Base-by-base conservation (phyloP, 176 grass and related monocot genomes). In the Zea luxurians region DNA sequence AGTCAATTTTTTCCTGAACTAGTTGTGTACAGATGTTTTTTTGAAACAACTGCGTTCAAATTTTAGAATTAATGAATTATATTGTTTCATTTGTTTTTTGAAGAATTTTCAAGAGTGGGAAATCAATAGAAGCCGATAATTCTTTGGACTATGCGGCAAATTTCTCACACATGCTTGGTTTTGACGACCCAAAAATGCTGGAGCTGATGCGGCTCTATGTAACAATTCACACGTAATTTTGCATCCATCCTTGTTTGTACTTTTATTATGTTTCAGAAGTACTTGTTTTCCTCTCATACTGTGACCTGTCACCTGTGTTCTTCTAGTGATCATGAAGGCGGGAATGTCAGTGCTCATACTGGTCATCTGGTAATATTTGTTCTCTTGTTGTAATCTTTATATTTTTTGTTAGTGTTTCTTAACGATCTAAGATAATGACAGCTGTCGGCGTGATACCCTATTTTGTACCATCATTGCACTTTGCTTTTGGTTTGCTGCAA, bases 81-180 rank as follows among this genome's bases (percentile, higher is more conserved):
- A 64, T 66, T 63, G 18, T 18, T 83, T 79, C 17, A 67, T 76
- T 86, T 46, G 13, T 76, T 48, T 21, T 66, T 48, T 77, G 27
- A 64, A 99, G 96, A 83, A 90, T 99, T 66, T 95, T 88, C 83
- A 99, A 99, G 88, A 83, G 92, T 45, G 90, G 89, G 42, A 84
- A 92, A 87, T 72, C 83, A 64, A 90, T 99, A 75, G 70, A 79
- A 84, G 71, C 92, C 60, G 90, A 99, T 75, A 91, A 75, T 87
- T 74, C 85, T 70, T 72, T 99, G 80, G 96, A 99, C 55, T 99
- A 95, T 2, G 90, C 87, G 1, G 96, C 92, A 9, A 95, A 99
- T 78, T 99, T 92, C 84, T 99, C 96, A 78, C 96, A 99, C 81
- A 92, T 99, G 96, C 85, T 99, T 73, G 96, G 89, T 40, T 99